Conservation (phyloP, 805 yeast species). For the Kluyveromyces aestuarii region DNA sequence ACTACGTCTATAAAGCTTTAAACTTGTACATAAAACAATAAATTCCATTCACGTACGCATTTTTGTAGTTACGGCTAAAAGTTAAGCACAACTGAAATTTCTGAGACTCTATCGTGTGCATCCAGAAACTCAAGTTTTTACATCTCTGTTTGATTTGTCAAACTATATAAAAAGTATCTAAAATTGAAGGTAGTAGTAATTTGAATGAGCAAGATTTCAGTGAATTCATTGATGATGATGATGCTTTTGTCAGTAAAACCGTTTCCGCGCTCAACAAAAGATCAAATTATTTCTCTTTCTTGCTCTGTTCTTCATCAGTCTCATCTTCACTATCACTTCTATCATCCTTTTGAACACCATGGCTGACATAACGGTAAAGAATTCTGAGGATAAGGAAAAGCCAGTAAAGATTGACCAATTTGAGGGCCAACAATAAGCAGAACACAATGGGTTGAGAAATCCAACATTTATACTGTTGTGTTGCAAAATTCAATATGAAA, state of each 20-base stretch:
- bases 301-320: slow-evolving; percentile 24
- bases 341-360: slow-evolving; percentile 63
- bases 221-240: neutral
- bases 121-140: too few relatives aligned
- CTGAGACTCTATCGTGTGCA: too few relatives aligned
- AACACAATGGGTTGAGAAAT: slow-evolving; percentile 90
- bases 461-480: slow-evolving; percentile 95
- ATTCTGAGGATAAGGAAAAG: slow-evolving; percentile 72
- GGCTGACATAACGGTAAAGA: slow-evolving; percentile 51
- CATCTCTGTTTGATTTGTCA: too few relatives aligned
- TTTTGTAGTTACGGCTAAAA: too few relatives aligned
- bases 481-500: slow-evolving; percentile 68
- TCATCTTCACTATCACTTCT: slow-evolving; percentile 82
- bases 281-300: slow-evolving; percentile 4
- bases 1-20: neutral
- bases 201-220: neutral
- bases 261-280: neutral
- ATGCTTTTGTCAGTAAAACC: neutral
- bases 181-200: too few relatives aligned
- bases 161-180: too few relatives aligned
- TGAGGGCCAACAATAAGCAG: slow-evolving; percentile 65
- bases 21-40: neutral
- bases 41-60: neutral
- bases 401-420: slow-evolving; percentile 85
- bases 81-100: too few relatives aligned